Percentiles rank a stretch among this genome's conserved stretches.
Conservation (phyloP, 345 rosid species). For the Salix brachista region DNA sequence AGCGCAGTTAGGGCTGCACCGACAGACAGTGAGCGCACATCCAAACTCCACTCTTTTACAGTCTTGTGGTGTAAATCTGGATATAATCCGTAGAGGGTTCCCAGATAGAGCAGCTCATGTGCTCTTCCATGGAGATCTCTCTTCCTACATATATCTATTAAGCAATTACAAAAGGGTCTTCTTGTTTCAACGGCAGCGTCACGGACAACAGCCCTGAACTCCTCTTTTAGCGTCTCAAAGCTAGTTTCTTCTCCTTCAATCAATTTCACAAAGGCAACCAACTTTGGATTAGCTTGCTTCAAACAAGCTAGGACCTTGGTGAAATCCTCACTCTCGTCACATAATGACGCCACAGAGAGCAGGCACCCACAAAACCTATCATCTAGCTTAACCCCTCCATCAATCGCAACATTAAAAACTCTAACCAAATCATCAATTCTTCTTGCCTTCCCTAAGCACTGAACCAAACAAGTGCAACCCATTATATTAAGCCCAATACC, state of each 20-base stretch:
- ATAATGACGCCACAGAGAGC: conserved; percentile 67
- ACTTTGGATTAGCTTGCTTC: conserved; percentile 55
- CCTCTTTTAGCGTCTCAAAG: conserved; percentile 52
- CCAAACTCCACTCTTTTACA: conserved; percentile 68
- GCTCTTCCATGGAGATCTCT: conserved; percentile 55
- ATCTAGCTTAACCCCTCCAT: conserved; percentile 61
- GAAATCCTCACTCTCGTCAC: conserved; percentile 50
- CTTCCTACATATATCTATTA: conserved; percentile 73
- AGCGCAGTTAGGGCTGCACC: conserved; percentile 91
- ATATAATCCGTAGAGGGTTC: conserved; percentile 69
- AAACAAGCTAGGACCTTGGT: conserved; percentile 65
- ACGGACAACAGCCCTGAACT: conserved; percentile 54
- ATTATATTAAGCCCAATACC: conserved; percentile 71
- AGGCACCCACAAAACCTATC: conserved; percentile 88
- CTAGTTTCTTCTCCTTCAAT: conserved; percentile 41
- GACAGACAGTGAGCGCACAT: conserved; percentile 72
- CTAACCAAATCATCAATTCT: conserved; percentile 61
- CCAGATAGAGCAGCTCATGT: conserved; percentile 82
- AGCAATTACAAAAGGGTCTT: conserved; percentile 86
- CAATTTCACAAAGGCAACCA: conserved; percentile 50
- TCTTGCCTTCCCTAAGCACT: conserved; percentile 68
- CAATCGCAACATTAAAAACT: conserved; percentile 46
- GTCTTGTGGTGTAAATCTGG: conserved; percentile 76
- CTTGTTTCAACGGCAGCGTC: conserved; percentile 60
- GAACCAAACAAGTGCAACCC: conserved; percentile 88